Evolutionary conservation across 805 yeast genomes (phyloP), one percentile per base, ranked within the genome.

Genomic region (Wickerhamiella nectarea): DNA sequence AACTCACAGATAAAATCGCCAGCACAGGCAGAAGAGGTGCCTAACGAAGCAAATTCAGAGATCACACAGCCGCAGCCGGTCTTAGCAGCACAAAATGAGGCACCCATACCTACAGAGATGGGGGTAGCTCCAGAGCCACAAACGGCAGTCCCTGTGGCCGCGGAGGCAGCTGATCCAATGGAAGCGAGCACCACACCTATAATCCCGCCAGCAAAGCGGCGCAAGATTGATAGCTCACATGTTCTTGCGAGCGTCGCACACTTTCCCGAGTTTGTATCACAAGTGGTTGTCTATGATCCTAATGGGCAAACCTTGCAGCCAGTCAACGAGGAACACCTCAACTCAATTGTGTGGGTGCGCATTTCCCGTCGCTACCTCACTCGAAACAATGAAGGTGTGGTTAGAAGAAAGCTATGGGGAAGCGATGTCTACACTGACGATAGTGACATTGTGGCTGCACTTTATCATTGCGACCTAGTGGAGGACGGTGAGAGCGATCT

Each of bases 391-490:
- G 54, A 61, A 29, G 66, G 65, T 41, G 44, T 50, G 6, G 66
- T 64, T 24, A 55, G 52, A 28, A 73, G 79, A 24, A 64, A 75
- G 41, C 70, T 86, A 1, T 89, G 97, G 97, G 98, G 98, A 2
- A 73, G 87, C 1, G 94, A 87, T 36, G 67, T 91, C 0, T 91
- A 89, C 60, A 83, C 96, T 0, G 97, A 91, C 60, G 98, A 89
- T 59, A 80, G 94, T 1, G 95, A 89, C 59, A 64, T 87, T 2
- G 68, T 89, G 29, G 68, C 82, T 4, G 80, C 78, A 0, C 63
- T 89, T 41, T 71, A 75, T 49, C 97, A 91, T 54, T 65, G 76
- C 48, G 59, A 34, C n/a, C 35, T 34, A 2, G 36, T 70, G 43
- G 57, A 68, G 10, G 57, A 52, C 52, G 47, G 63, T 12, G 63